Conservation (phyloP, 1,284 basidiomycete genomes). For the Gomphus bonarii region DNA sequence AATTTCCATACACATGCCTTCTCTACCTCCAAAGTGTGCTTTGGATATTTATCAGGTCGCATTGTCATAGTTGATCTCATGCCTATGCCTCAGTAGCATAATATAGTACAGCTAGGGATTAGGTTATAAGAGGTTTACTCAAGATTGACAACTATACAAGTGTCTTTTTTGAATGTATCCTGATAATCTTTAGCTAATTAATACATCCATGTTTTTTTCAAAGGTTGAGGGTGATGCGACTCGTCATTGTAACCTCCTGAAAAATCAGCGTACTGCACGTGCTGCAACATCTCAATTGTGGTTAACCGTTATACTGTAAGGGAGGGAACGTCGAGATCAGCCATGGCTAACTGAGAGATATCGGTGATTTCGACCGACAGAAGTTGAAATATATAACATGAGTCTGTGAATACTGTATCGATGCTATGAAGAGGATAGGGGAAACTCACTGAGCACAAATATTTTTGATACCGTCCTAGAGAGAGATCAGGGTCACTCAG, state of each 20-base stretch:
- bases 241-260: constrained; percentile 13
- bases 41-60: too few species aligned
- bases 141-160: too few species aligned
- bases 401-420: background rate
- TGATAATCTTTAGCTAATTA: too few species aligned
- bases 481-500: background rate
- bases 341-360: background rate
- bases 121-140: too few species aligned
- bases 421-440: background rate
- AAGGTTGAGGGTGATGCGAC: constrained; percentile 14
- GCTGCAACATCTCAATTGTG: background rate
- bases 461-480: constrained; percentile 32
- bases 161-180: too few species aligned
- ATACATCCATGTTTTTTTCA: constrained; percentile 1
- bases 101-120: too few species aligned
- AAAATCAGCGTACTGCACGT: background rate
- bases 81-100: too few species aligned
- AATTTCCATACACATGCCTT: too few species aligned
- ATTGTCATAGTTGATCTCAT: too few species aligned
- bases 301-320: constrained; percentile 2
- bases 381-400: constrained; percentile 1
- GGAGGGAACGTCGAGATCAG: background rate
- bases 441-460: constrained; percentile 41
- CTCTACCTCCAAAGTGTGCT: too few species aligned
- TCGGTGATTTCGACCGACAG: background rate